Conservation (phyloP, 495 filamentous ascomycete species). For the Bathelium albidoporum region DNA sequence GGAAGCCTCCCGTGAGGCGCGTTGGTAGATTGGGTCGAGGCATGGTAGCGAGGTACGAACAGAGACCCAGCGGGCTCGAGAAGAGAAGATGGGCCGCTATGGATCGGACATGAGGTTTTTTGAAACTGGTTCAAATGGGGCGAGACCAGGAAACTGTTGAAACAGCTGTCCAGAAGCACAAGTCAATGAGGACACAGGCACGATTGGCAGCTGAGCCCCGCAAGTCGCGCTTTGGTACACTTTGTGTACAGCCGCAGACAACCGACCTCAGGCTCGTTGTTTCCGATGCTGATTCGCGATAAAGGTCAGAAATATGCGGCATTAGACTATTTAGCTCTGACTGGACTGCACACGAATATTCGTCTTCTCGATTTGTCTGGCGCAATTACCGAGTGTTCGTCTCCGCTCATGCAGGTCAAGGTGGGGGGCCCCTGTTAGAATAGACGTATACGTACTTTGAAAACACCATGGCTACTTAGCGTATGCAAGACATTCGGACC, state of each 20-base stretch:
- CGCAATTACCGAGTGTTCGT: neutral
- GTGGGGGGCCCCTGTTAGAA: neutral
- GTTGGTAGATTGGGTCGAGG: slow-evolving; percentile 1
- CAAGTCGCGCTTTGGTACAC: neutral
- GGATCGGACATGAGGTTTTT: neutral
- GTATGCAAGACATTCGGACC: neutral
- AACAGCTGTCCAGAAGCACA: neutral
- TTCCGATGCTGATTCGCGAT: too few relatives aligned
- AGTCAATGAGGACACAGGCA: neutral
- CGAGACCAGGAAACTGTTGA: neutral
- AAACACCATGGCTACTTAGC: neutral
- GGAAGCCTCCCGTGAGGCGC: neutral
- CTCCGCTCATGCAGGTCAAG: neutral
- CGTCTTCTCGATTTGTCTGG: too few relatives aligned
- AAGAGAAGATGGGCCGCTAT: neutral
- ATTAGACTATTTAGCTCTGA: too few relatives aligned
- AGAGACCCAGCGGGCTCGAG: neutral
- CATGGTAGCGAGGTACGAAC: neutral
- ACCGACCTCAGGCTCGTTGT: neutral
- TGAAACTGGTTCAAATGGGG: neutral
- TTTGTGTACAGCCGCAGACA: neutral
- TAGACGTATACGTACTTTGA: neutral
- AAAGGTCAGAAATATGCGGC: too few relatives aligned
- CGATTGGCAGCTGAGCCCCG: neutral
- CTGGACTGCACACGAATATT: neutral